Conservation (phyloP, 192 early-diverging fungal species). For the Mortierella claussenii region DNA sequence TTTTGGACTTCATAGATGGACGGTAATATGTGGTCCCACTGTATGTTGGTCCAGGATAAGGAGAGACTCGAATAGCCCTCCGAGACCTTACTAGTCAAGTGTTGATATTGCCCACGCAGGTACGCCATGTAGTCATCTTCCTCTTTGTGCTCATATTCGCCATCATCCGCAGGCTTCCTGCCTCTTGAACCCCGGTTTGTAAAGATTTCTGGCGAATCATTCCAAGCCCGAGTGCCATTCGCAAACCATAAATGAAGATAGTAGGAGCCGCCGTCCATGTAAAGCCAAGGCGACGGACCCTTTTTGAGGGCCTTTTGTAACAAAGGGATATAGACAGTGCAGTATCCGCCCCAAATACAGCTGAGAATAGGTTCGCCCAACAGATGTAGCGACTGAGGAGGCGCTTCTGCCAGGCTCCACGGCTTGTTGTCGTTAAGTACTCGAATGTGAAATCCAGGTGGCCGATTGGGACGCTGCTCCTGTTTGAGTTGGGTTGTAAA, state of each 20-base stretch:
- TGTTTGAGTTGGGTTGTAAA: slow-evolving; percentile 10
- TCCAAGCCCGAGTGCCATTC: slow-evolving; percentile 27
- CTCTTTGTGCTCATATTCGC: background rate
- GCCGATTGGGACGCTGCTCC: slow-evolving; percentile 1
- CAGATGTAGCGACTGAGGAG: background rate
- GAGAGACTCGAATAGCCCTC: background rate
- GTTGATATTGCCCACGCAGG: slow-evolving; percentile 7
- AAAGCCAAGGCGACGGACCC: slow-evolving; percentile 1
- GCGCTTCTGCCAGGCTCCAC: slow-evolving; percentile 24
- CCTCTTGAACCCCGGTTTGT: slow-evolving; percentile 1
- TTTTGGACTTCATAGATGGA: background rate
- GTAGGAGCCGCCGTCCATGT: slow-evolving; percentile 10
- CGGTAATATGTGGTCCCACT: background rate
- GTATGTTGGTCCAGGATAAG: background rate
- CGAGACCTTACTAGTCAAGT: background rate
- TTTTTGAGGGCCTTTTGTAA: background rate
- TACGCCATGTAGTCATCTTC: slow-evolving; percentile 14
- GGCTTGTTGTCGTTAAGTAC: slow-evolving; percentile 13
- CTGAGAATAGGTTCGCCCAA: slow-evolving; percentile 28
- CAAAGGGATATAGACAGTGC: slow-evolving; percentile 9
- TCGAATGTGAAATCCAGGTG: slow-evolving; percentile 27
- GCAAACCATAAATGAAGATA: slow-evolving; percentile 50
- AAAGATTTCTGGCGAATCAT: slow-evolving; percentile 30
- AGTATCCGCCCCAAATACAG: slow-evolving; percentile 14
- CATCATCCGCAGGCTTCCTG: background rate